These are phyloP conservation scores for Suhomyces xylopsoci DNA, from an alignment of 805 yeast genomes.

Conservation along the genomic window DNA sequence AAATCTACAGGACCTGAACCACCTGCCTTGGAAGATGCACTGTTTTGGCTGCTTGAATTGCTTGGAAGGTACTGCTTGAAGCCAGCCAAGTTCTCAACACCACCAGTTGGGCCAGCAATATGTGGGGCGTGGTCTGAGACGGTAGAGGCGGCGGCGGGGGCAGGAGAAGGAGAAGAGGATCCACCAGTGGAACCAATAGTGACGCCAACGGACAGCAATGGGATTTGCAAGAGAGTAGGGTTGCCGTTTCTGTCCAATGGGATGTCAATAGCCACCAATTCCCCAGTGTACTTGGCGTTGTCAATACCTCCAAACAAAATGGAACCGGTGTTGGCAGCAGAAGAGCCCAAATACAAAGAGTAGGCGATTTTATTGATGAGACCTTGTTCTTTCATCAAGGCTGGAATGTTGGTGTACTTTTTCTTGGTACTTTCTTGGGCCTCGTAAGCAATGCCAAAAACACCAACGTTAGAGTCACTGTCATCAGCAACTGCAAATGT, in stretches of 20 bases:
- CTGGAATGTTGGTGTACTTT: conserved; percentile 67
- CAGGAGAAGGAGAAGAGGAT: background rate
- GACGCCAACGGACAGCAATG: conserved; percentile 17
- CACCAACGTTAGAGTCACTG: conserved; percentile 14
- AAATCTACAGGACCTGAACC: conserved; percentile 1
- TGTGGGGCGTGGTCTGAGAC: conserved; percentile 1
- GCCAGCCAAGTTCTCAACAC: background rate
- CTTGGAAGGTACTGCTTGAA: background rate
- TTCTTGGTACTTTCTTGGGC: conserved; percentile 10
- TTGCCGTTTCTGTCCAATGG: conserved; percentile 9
- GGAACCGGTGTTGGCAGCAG: conserved; percentile 44
- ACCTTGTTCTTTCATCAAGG: conserved; percentile 56
- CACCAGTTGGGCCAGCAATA: conserved; percentile 1
- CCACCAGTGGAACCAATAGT: conserved; percentile 2
- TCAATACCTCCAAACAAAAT: conserved; percentile 74
- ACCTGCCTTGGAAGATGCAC: background rate
- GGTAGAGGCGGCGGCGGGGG: background rate
- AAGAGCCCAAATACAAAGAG: conserved; percentile 57
- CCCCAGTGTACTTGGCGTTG: conserved; percentile 57
- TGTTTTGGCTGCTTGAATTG: background rate
- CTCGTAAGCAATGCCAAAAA: conserved; percentile 18
- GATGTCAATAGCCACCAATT: conserved; percentile 29
- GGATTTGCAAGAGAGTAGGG: conserved; percentile 16
- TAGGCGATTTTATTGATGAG: conserved; percentile 53
- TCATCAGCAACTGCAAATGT: conserved; percentile 17